Evolutionary conservation across 2,329 filamentous ascomycete genomes (phyloP).

Genomic region (Leptographium flavum): DNA sequence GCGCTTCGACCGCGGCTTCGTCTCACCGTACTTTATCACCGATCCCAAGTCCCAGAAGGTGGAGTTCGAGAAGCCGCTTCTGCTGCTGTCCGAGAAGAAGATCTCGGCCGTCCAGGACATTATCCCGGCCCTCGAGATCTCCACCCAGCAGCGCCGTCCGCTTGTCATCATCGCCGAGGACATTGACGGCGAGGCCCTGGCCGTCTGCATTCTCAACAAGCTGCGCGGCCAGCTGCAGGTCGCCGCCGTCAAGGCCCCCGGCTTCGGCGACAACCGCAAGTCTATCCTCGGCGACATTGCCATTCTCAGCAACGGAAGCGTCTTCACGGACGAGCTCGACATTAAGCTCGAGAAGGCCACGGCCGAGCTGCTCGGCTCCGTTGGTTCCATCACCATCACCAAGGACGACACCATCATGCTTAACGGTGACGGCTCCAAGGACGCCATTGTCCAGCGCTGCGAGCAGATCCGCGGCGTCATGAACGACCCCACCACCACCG

Average conservation of each 20-base stretch:
- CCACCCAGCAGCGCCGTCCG: slow-evolving; percentile 85
- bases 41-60: slow-evolving; percentile 98
- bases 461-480: slow-evolving; percentile 99
- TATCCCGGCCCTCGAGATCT: slow-evolving; percentile 92
- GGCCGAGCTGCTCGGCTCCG: slow-evolving; percentile 87
- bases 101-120: slow-evolving; percentile 99
- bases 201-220: slow-evolving; percentile 99
- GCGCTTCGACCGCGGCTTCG: slow-evolving; percentile 98
- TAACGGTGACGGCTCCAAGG: slow-evolving; percentile 93
- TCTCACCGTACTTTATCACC: slow-evolving; percentile 99
- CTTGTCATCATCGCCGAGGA: slow-evolving; percentile 98
- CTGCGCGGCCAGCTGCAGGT: slow-evolving; percentile 98
- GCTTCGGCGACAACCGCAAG: slow-evolving; percentile 99
- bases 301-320: slow-evolving; percentile 88
- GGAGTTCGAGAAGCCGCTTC: slow-evolving; percentile 98
- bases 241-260: slow-evolving; percentile 94
- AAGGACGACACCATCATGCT: slow-evolving; percentile 99
- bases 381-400: slow-evolving; percentile 97
- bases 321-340: slow-evolving; percentile 97
- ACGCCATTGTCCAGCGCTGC: slow-evolving; percentile 83
- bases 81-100: slow-evolving; percentile 99
- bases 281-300: slow-evolving; percentile 95
- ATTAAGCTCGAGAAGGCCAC: slow-evolving; percentile 99
- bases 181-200: slow-evolving; percentile 95
- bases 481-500: slow-evolving; percentile 80